Evolutionary conservation across 2,329 filamentous ascomycete genomes (phyloP).

Genomic region (Epichloe coenophiala): DNA sequence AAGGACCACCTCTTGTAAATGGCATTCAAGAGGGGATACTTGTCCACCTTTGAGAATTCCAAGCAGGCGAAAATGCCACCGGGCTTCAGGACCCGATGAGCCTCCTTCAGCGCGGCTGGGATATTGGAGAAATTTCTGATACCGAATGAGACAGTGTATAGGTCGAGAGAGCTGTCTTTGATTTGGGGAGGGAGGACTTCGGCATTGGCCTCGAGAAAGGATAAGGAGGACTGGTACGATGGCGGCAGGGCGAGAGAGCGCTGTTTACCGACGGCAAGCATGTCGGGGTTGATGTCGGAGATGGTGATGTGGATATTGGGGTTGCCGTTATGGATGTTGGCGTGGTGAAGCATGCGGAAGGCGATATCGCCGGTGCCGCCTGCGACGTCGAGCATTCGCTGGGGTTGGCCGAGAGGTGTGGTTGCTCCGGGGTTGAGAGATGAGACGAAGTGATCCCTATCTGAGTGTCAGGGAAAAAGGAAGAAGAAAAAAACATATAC

Average conservation of each 20-base stretch:
- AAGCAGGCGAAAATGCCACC: slow-evolving; percentile 94
- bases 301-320: slow-evolving; percentile 73
- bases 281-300: slow-evolving; percentile 89
- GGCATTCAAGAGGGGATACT: slow-evolving; percentile 63
- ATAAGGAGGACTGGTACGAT: slow-evolving; percentile 42
- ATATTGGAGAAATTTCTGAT: slow-evolving; percentile 97
- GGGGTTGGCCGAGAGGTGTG: slow-evolving; percentile 29
- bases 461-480: background rate
- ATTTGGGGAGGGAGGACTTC: slow-evolving; percentile 55
- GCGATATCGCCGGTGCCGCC: slow-evolving; percentile 97
- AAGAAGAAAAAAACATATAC: background rate
- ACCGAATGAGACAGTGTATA: slow-evolving; percentile 96
- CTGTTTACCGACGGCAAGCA: slow-evolving; percentile 80
- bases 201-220: slow-evolving; percentile 84
- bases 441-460: slow-evolving; percentile 81
- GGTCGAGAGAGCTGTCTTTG: slow-evolving; percentile 58
- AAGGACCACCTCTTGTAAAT: slow-evolving; percentile 96
- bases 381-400: slow-evolving; percentile 86
- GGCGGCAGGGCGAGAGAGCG: slow-evolving; percentile 49
- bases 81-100: slow-evolving; percentile 78
- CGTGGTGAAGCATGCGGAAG: slow-evolving; percentile 86
- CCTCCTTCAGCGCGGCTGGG: slow-evolving; percentile 66
- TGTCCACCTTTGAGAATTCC: slow-evolving; percentile 79
- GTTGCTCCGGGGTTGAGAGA: slow-evolving; percentile 69
- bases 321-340: slow-evolving; percentile 65